Evolutionary conservation across 225 moss, liverwort and hornwort genomes (phyloP).

Genomic region (Pseudisothecium myosuroides): DNA sequence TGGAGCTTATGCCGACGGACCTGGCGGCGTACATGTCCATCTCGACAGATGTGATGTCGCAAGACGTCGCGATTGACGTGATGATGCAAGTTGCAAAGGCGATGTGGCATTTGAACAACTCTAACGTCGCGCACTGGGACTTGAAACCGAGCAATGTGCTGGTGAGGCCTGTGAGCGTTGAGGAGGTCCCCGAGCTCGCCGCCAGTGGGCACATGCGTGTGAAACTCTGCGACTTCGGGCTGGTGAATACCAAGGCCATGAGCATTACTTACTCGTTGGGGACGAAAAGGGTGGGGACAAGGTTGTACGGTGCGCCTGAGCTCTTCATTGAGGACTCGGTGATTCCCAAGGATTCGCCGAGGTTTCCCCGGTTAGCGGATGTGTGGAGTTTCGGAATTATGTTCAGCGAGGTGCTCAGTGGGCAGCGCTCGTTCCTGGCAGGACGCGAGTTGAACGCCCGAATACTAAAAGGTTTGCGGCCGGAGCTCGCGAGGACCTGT

Average conservation of each 20-base stretch:
- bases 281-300: background rate
- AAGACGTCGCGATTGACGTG: conserved; percentile 1
- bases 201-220: background rate
- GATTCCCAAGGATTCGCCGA: too few relatives aligned
- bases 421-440: too few relatives aligned
- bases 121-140: background rate
- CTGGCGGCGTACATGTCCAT: background rate
- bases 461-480: too few relatives aligned
- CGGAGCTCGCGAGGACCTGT: too few relatives aligned
- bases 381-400: too few relatives aligned
- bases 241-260: background rate
- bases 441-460: too few relatives aligned
- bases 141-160: conserved; percentile 9
- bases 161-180: background rate
- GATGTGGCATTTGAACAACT: conserved; percentile 19
- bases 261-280: background rate
- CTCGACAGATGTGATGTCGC: background rate
- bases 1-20: background rate
- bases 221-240: conserved; percentile 20
- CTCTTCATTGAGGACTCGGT: too few relatives aligned
- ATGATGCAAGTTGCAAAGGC: conserved; percentile 29
- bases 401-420: too few relatives aligned
- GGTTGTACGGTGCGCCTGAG: background rate
- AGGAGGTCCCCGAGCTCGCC: background rate
- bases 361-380: too few relatives aligned